phyloP scores from a whole-genome alignment of 2,329 filamentous ascomycete genomes.

The Trichophaea hybrida region DNA sequence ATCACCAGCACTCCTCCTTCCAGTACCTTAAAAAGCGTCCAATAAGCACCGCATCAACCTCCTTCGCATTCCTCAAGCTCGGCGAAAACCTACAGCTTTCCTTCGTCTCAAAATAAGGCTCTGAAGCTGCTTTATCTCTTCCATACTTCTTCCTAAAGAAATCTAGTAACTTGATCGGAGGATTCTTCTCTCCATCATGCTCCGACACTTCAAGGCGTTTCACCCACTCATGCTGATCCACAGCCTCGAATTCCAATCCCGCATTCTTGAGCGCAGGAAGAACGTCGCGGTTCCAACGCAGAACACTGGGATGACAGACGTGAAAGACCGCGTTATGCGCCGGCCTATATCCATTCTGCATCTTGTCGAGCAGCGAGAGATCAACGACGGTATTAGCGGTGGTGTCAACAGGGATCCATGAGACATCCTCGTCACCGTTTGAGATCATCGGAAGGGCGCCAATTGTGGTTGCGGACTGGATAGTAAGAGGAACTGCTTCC shows the following conservation, averaged over 20 bases:
- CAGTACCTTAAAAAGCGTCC: constrained; percentile 17
- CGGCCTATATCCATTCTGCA: background rate
- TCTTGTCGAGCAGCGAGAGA: constrained; percentile 27
- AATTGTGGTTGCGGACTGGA: constrained; percentile 36
- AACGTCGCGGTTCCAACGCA: constrained; percentile 41
- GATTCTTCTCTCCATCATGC: constrained; percentile 38
- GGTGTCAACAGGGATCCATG: constrained; percentile 37
- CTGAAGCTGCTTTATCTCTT: constrained; percentile 32
- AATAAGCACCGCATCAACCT: constrained; percentile 10
- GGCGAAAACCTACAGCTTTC: constrained; percentile 6
- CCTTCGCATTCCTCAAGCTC: constrained; percentile 5
- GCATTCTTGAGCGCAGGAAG: constrained; percentile 38
- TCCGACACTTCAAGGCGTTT: constrained; percentile 35
- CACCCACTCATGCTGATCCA: constrained; percentile 37
- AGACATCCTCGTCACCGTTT: constrained; percentile 29
- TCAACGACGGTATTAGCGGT: constrained; percentile 35
- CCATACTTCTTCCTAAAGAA: constrained; percentile 43
- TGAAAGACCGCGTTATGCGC: constrained; percentile 32
- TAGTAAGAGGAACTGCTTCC: constrained; percentile 39
- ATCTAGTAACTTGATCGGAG: constrained; percentile 40
- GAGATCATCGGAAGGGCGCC: constrained; percentile 36
- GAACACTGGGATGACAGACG: constrained; percentile 38
- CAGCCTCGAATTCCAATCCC: constrained; percentile 35
- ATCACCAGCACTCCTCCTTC: constrained; percentile 6
- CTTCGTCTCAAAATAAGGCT: constrained; percentile 18